Evolutionary conservation across 2,329 filamentous ascomycete genomes (phyloP).

Genomic region (Pyricularia grisea): DNA sequence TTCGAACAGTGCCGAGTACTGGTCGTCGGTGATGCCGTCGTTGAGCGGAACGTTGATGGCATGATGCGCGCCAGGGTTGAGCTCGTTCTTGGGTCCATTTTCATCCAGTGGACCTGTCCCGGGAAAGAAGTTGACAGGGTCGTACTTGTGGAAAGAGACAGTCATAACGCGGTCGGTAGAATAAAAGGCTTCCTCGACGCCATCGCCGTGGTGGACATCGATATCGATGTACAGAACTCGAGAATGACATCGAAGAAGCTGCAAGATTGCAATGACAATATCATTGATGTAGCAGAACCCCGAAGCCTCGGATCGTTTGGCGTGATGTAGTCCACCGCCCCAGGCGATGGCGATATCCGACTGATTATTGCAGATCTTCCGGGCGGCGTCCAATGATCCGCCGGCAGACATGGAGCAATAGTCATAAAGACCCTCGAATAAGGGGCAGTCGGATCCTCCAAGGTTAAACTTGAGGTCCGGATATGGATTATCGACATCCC

Average conservation of each 20-base stretch:
- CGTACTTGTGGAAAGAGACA: conserved; percentile 94
- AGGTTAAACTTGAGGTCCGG: conserved; percentile 72
- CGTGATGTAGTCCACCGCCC: conserved; percentile 94
- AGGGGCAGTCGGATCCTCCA: conserved; percentile 83
- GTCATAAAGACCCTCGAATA: conserved; percentile 92
- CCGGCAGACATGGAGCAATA: conserved; percentile 93
- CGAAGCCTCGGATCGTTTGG: conserved; percentile 85
- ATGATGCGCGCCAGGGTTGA: conserved; percentile 82
- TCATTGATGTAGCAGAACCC: conserved; percentile 99
- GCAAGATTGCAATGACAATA: conserved; percentile 86
- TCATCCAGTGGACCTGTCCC: conserved; percentile 82
- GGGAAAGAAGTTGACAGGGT: conserved; percentile 74
- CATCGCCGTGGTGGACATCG: conserved; percentile 79
- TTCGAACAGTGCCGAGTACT: conserved; percentile 81
- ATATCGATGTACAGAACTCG: conserved; percentile 92
- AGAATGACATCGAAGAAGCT: conserved; percentile 71
- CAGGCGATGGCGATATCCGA: conserved; percentile 96
- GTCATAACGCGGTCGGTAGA: conserved; percentile 81
- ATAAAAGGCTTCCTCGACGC: conserved; percentile 78
- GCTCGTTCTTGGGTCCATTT: conserved; percentile 72
- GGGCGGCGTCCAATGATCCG: conserved; percentile 80
- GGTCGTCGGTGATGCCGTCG: conserved; percentile 83
- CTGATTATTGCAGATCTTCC: conserved; percentile 76
- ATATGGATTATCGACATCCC: conserved; percentile 56
- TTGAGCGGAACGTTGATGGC: conserved; percentile 83